Percentiles rank a stretch among this genome's conserved stretches.
Evolutionary conservation across 78 protist species (phyloP).

Genomic region (Isochrysis galbana): DNA sequence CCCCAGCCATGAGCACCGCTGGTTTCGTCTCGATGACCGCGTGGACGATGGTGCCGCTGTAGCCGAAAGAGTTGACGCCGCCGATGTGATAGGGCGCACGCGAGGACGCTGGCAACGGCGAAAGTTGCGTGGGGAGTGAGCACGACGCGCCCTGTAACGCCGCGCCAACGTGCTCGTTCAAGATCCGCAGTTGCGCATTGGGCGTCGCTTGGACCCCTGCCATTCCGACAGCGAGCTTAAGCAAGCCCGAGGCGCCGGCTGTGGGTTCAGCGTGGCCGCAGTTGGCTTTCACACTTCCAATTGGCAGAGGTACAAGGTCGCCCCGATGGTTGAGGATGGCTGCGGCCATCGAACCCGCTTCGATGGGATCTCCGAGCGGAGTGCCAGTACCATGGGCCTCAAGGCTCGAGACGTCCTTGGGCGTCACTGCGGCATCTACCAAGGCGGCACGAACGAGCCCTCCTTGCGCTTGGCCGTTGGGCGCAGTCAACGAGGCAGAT

Average conservation of each 20-base stretch:
- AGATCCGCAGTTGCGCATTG: not conserved
- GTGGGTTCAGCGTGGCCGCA: constrained; percentile 74
- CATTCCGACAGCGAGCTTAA: not conserved
- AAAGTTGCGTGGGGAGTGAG: not conserved
- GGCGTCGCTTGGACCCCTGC: not conserved
- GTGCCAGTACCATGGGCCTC: constrained; percentile 48
- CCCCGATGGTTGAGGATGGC: not conserved
- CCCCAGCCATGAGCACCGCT: not conserved
- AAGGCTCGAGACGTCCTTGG: constrained; percentile 37
- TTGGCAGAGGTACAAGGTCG: not conserved
- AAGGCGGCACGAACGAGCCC: constrained; percentile 54
- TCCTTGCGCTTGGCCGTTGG: constrained; percentile 63
- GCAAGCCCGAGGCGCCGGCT: not conserved
- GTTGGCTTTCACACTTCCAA: constrained; percentile 71
- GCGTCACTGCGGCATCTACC: constrained; percentile 8
- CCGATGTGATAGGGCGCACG: not conserved
- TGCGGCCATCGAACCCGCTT: not conserved
- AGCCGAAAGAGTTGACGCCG: constrained; percentile 21
- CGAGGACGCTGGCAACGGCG: not conserved
- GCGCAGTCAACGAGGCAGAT: constrained; percentile 58
- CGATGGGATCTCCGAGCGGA: constrained; percentile 66
- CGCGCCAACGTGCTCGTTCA: not conserved
- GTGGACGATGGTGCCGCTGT: constrained; percentile 21
- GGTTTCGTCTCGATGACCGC: not conserved
- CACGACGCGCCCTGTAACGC: not conserved